phyloP scores from a whole-genome alignment of 805 yeast species.

The Jamesozyma spencerorum region DNA sequence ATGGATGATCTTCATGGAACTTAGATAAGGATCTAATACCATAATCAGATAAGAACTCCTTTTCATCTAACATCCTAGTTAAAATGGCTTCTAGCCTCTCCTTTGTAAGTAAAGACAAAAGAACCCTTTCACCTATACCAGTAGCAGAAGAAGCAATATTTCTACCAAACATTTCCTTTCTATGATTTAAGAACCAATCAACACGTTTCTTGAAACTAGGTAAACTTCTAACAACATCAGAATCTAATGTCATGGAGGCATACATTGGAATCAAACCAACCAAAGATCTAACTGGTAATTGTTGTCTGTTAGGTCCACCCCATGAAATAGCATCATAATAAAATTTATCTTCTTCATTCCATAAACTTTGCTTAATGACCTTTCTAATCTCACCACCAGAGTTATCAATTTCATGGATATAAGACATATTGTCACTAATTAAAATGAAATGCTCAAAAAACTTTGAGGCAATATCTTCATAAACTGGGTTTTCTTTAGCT shows the following conservation, averaged over 20 bases:
- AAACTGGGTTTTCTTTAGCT: conserved; percentile 75
- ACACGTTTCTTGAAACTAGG: conserved; percentile 77
- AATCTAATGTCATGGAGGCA: conserved; percentile 82
- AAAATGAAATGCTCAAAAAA: conserved; percentile 86
- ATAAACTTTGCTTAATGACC: conserved; percentile 52
- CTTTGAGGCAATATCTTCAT: conserved; percentile 89
- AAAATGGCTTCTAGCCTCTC: conserved; percentile 71
- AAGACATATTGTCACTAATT: conserved; percentile 91
- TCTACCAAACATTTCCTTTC: conserved; percentile 59
- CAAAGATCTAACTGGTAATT: conserved; percentile 76
- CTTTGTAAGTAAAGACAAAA: conserved; percentile 70
- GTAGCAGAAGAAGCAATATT: conserved; percentile 70
- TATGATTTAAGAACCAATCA: conserved; percentile 72
- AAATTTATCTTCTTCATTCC: conserved; percentile 86
- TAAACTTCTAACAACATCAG: conserved; percentile 64
- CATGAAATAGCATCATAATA: conserved; percentile 85
- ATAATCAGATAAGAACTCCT: conserved; percentile 72
- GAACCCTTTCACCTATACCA: conserved; percentile 75
- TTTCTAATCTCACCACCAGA: conserved; percentile 32
- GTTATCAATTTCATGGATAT: conserved; percentile 29
- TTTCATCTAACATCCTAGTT: conserved; percentile 73
- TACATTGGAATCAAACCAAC: conserved; percentile 89
- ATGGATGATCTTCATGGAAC: conserved; percentile 77
- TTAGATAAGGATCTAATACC: conserved; percentile 87
- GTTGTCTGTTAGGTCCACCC: conserved; percentile 59